Conservation (phyloP, 2,329 filamentous ascomycete species). For the Fusarium phyllophilum region DNA sequence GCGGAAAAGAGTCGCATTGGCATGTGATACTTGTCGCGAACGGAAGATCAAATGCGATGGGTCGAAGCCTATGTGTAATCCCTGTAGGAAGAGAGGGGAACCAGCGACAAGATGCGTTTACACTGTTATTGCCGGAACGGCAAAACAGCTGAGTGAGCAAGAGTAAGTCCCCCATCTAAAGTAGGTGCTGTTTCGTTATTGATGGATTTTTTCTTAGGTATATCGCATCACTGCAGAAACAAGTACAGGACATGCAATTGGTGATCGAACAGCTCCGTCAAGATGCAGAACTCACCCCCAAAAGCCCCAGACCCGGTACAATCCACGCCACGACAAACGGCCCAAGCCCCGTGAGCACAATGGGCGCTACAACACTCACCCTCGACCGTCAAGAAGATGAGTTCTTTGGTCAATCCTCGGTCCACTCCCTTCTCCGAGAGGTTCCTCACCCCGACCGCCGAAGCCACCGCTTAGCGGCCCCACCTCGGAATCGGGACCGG, state of each 20-base stretch:
- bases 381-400: not conserved
- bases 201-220: not conserved
- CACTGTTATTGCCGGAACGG: not conserved
- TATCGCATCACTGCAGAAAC: not conserved
- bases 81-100: constrained; percentile 2
- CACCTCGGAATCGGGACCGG: not conserved
- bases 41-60: constrained; percentile 15
- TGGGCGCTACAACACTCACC: not conserved
- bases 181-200: too few relatives aligned
- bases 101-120: not conserved
- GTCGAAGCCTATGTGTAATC: not conserved
- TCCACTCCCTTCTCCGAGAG: constrained; percentile 8
- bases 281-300: not conserved
- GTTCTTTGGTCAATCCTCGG: not conserved
- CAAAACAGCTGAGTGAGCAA: not conserved
- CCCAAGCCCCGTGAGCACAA: constrained; percentile 7
- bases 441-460: not conserved
- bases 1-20: constrained; percentile 7
- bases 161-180: not conserved
- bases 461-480: not conserved
- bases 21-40: constrained; percentile 7
- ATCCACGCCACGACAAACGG: not conserved
- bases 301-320: not conserved
- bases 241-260: not conserved
- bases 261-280: not conserved